These are phyloP conservation scores for Arthrobotrys entomopaga DNA, from an alignment of 2,329 filamentous ascomycete species.

Conservation along the genomic window DNA sequence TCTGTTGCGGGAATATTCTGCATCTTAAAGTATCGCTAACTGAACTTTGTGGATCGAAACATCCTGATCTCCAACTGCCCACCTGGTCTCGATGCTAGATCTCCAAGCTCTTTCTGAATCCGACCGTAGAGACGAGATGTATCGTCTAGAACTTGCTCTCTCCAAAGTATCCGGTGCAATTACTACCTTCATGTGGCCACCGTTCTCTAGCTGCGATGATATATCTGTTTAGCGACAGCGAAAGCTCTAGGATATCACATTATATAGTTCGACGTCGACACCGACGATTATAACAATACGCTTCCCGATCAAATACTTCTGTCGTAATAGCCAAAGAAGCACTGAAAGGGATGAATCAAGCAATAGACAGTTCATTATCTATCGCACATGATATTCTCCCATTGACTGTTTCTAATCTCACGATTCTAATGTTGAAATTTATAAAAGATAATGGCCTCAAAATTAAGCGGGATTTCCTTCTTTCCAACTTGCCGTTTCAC, in stretches of 20 bases:
- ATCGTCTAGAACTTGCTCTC: conserved; percentile 66
- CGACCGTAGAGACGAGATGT: conserved; percentile 65
- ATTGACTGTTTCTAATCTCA: conserved; percentile 66
- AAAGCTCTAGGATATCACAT: conserved; percentile 63
- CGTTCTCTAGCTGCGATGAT: conserved; percentile 64
- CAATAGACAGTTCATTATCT: conserved; percentile 65
- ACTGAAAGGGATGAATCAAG: conserved; percentile 61
- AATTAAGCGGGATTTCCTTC: conserved; percentile 8
- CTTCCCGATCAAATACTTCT: conserved; percentile 65
- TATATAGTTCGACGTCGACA: conserved; percentile 71
- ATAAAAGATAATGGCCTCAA: conserved; percentile 64
- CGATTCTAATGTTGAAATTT: conserved; percentile 64
- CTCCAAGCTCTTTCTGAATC: conserved; percentile 61
- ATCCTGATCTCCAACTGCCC: conserved; percentile 64
- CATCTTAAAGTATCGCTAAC: background rate
- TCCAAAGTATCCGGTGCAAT: conserved; percentile 64
- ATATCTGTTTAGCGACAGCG: conserved; percentile 61
- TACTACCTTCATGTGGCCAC: conserved; percentile 66
- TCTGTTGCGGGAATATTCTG: background rate
- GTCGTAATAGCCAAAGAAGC: conserved; percentile 67
- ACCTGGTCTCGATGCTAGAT: no score
- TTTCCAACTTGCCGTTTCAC: background rate
- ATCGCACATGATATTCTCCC: conserved; percentile 70
- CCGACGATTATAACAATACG: conserved; percentile 71
- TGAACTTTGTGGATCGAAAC: conserved; percentile 63